Evolutionary conservation across 768 basidiomycete species (phyloP).

Genomic region (Psilocybe cyanescens): DNA sequence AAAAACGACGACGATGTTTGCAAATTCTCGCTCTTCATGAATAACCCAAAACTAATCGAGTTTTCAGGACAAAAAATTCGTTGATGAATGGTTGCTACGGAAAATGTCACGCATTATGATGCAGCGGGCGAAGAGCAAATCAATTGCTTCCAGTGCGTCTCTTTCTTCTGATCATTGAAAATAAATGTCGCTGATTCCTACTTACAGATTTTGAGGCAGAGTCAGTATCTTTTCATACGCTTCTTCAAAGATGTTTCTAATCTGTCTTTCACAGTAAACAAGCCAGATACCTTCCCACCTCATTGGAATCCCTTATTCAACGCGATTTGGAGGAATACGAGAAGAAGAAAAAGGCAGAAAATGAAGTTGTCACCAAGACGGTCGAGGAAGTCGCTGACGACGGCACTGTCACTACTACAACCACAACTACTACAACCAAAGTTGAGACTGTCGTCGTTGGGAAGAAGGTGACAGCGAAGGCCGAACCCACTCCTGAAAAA

Average conservation of each 20-base stretch:
- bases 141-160: slow-evolving; percentile 48
- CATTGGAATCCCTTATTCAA: slow-evolving; percentile 11
- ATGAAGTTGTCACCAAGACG: slow-evolving; percentile 23
- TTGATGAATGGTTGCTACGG: slow-evolving; percentile 39
- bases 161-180: background rate
- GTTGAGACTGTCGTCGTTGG: slow-evolving; percentile 30
- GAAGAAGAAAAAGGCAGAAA: slow-evolving; percentile 31
- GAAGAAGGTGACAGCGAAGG: slow-evolving; percentile 8
- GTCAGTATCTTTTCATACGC: slow-evolving; percentile 20
- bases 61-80: slow-evolving; percentile 20
- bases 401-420: slow-evolving; percentile 30
- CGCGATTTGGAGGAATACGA: slow-evolving; percentile 38
- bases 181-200: background rate
- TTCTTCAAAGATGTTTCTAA: background rate
- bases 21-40: slow-evolving; percentile 10
- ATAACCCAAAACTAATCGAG: background rate
- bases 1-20: slow-evolving; percentile 19
- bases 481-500: background rate
- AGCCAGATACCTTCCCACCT: slow-evolving; percentile 27
- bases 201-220: slow-evolving; percentile 36
- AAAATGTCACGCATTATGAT: slow-evolving; percentile 45
- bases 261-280: slow-evolving; percentile 23
- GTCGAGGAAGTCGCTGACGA: slow-evolving; percentile 25
- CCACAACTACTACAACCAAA: slow-evolving; percentile 32
- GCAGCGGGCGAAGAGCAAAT: slow-evolving; percentile 48